Conservation (phyloP, 1,284 basidiomycete species). For the Cutaneotrichosporon sp. region DNA sequence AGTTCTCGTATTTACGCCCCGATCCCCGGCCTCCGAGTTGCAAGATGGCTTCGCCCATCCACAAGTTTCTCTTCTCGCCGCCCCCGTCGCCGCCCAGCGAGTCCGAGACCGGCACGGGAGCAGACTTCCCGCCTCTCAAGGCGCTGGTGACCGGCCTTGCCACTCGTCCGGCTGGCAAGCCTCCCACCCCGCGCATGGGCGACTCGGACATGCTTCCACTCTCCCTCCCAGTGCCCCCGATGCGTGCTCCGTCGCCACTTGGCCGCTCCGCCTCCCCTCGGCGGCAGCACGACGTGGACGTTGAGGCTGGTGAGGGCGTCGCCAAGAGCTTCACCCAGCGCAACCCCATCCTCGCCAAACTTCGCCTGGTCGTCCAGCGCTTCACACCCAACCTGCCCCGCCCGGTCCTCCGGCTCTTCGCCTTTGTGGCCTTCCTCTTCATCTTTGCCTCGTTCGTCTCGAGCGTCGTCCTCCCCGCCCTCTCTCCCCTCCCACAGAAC, state of each 20-base stretch:
- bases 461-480: slow-evolving; percentile 12
- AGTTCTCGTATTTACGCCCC: neutral
- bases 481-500: slow-evolving; percentile 17
- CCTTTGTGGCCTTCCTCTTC: slow-evolving; percentile 30
- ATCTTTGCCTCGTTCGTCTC: slow-evolving; percentile 31
- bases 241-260: slow-evolving; percentile 16
- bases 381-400: slow-evolving; percentile 29
- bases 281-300: neutral
- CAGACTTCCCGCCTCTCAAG: neutral
- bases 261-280: slow-evolving; percentile 9
- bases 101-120: slow-evolving; percentile 3
- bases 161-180: slow-evolving; percentile 1
- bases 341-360: neutral
- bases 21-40: no score
- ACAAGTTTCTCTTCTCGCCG: slow-evolving; percentile 51
- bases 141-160: neutral
- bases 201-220: slow-evolving; percentile 27
- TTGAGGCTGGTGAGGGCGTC: neutral
- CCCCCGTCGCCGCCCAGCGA: slow-evolving; percentile 40
- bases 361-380: slow-evolving; percentile 6
- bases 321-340: slow-evolving; percentile 2
- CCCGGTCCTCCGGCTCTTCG: slow-evolving; percentile 40
- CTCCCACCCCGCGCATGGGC: neutral
- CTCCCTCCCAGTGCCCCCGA: neutral
- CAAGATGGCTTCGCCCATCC: slow-evolving; percentile 49